Percentiles rank a stretch among this genome's conserved stretches.
Conservation (phyloP, 345 rosid species). For the Eucalyptus paniculata region DNA sequence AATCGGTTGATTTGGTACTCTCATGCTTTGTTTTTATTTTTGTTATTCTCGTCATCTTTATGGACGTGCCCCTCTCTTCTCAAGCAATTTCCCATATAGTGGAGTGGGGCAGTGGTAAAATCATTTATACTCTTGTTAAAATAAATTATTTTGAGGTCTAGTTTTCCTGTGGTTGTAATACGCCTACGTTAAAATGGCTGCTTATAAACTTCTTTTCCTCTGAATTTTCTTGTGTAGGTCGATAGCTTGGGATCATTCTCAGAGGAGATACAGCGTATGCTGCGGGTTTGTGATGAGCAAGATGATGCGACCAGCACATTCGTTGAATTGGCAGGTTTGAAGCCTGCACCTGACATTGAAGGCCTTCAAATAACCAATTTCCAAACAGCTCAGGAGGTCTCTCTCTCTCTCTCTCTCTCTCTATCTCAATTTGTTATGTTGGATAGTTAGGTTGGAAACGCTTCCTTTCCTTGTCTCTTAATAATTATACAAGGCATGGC, state of each 20-base stretch:
- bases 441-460: background rate
- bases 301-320: slow-evolving; percentile 79
- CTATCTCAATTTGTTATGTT: background rate
- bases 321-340: slow-evolving; percentile 18
- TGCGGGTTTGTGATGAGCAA: slow-evolving; percentile 49
- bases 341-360: slow-evolving; percentile 28
- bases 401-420: background rate
- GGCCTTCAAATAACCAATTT: slow-evolving; percentile 8
- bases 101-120: background rate
- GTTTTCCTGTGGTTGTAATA: background rate
- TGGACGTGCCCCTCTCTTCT: background rate
- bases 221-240: slow-evolving; percentile 29
- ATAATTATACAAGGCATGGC: background rate
- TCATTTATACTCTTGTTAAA: background rate
- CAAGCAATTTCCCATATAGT: background rate
- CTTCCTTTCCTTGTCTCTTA: background rate
- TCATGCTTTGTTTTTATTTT: background rate
- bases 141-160: background rate
- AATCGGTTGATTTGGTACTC: background rate
- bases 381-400: slow-evolving; percentile 25
- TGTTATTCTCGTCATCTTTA: background rate
- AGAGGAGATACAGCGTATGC: slow-evolving; percentile 38
- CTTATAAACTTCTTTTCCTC: background rate
- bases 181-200: background rate
- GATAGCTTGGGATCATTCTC: slow-evolving; percentile 50